phyloP scores from a whole-genome alignment of 345 rosid genomes.

The Psidium friedrichsthalianum region DNA sequence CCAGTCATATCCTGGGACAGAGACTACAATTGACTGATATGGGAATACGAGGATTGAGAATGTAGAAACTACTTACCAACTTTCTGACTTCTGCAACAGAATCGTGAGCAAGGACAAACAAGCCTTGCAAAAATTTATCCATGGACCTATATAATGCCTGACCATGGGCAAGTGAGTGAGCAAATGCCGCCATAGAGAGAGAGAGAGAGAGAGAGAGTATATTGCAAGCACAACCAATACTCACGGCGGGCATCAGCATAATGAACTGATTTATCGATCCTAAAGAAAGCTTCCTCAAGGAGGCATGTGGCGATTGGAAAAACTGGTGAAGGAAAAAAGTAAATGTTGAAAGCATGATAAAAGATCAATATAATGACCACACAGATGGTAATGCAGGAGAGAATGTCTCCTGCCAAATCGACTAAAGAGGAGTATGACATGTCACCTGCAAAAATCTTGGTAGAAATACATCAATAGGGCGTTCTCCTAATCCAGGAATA shows the following conservation, averaged over 20 bases:
- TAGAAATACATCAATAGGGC: slow-evolving; percentile 71
- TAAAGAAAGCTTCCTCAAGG: slow-evolving; percentile 76
- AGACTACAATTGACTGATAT: not conserved
- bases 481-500: slow-evolving; percentile 78
- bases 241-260: slow-evolving; percentile 94
- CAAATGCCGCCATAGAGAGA: not conserved
- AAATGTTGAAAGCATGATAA: not conserved
- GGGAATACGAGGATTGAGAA: not conserved
- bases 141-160: slow-evolving; percentile 66
- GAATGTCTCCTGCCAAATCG: not conserved
- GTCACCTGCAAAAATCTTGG: slow-evolving; percentile 77
- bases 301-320: slow-evolving; percentile 81
- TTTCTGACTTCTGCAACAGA: slow-evolving; percentile 75
- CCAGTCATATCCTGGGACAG: not conserved
- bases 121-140: slow-evolving; percentile 79
- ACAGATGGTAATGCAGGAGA: not conserved
- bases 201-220: not conserved
- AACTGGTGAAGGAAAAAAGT: slow-evolving; percentile 35
- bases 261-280: slow-evolving; percentile 81
- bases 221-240: slow-evolving; percentile 8
- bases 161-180: not conserved
- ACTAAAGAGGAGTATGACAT: not conserved
- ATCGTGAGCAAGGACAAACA: slow-evolving; percentile 80
- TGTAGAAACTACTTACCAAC: slow-evolving; percentile 33
- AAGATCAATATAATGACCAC: not conserved